Conservation (phyloP, 768 basidiomycete species). For the Boletus pseudo-olivaceus region DNA sequence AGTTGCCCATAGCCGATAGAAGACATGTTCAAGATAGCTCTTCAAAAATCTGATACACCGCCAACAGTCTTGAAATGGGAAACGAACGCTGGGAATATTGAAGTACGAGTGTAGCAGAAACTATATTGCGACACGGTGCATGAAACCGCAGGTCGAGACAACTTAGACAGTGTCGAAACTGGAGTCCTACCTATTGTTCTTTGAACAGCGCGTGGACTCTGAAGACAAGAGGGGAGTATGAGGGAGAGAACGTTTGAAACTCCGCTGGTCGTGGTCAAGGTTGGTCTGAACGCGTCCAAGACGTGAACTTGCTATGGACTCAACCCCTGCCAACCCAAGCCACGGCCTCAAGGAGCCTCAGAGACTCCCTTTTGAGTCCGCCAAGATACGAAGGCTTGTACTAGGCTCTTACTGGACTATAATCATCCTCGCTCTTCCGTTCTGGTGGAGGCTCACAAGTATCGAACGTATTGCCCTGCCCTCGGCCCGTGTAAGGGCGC, state of each 20-base stretch:
- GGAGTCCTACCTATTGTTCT: conserved; percentile 9
- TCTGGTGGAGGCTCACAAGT: conserved; percentile 94
- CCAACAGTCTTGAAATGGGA: conserved; percentile 2
- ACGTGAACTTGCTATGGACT: conserved; percentile 23
- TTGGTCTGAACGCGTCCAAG: conserved; percentile 6
- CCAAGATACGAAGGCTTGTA: conserved; percentile 51
- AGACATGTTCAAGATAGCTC: conserved; percentile 17
- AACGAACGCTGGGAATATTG: conserved; percentile 5
- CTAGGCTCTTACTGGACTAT: conserved; percentile 76
- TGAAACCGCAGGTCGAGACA: conserved; percentile 3
- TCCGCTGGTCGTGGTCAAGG: conserved; percentile 24
- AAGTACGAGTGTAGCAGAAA: conserved; percentile 1
- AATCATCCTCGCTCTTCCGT: conserved; percentile 73
- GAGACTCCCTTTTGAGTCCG: conserved; percentile 50
- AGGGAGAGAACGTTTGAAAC: conserved; percentile 31
- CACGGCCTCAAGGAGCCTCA: conserved; percentile 43
- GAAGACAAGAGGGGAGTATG: conserved; percentile 16
- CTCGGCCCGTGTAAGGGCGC: conserved; percentile 49
- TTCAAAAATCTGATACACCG: conserved; percentile 3
- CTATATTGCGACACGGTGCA: conserved; percentile 1
- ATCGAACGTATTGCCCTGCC: conserved; percentile 82
- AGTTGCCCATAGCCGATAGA: conserved; percentile 27
- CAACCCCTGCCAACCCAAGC: conserved; percentile 8
- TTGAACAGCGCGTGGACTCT: conserved; percentile 4
- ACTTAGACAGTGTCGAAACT: not conserved